Evolutionary conservation across 73 alveolate species (phyloP), one percentile per base, ranked within the genome.

Genomic region (Paramecium primaurelia): DNA sequence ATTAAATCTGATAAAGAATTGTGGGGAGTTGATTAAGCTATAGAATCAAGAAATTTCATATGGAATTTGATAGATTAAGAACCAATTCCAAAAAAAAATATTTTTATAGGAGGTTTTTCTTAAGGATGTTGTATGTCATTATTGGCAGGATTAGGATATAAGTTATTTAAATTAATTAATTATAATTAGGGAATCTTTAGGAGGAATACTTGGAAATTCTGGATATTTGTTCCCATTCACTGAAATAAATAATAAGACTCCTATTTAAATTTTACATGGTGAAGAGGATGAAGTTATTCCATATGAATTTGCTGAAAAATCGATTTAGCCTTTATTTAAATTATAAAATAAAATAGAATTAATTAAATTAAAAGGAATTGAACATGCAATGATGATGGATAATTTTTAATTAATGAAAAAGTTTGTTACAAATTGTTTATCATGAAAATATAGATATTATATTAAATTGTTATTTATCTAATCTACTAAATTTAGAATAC

Each of bases 241-340:
- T 40, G 59, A 89, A 71, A 71, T 89, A 12, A 71, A 89, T 34
- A 89, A 89, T 36, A 71, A 89, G 47, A 69, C 88, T 38, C 94
- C 94, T 45, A 89, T 89, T 22, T 22, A 71, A 37, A 58, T 89
- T 3, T 45, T 77, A 32, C 94, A 89, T 47, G 94, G 94, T 8
- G 94, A 71, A 42, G 75, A 58, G 10, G 94, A 89, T 42, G 94
- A 89, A 69, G 91, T 68, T 8, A 73, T 89, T 0, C 94, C 94
- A 0, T 71, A n/a, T 49, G 59, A 71, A 77, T 42, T 71, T 40
- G 94, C 92, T n/a, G 51, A 49, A 30, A 45, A 69, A 38, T 71
- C 85, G 16, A 42, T 42, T 42, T 42, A 89, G 45, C 71, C 77
- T 20, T 12, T 80, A n/a, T 26, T 44, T 16, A 73, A 73, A 20